These are phyloP conservation scores for Phytopythium montanum DNA, from an alignment of 352 stramenopile genomes.

Conservation along the genomic window DNA sequence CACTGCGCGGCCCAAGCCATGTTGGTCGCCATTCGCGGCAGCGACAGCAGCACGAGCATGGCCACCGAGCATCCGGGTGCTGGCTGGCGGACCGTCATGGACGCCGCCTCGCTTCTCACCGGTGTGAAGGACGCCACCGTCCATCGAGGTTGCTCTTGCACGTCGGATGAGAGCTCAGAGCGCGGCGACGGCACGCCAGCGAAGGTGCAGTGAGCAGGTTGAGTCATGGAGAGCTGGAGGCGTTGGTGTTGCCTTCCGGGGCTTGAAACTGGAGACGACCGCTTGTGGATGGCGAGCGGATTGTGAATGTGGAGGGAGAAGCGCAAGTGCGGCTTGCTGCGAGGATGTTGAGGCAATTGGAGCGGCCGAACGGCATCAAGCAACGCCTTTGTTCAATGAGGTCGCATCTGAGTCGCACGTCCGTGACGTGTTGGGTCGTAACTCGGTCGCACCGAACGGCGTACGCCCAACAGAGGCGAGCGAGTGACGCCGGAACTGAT, in stretches of 20 bases:
- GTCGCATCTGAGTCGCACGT: background rate
- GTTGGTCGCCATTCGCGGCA: slow-evolving; percentile 71
- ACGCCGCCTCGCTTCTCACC: background rate
- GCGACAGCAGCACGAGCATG: slow-evolving; percentile 65
- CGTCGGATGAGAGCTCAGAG: slow-evolving; percentile 1
- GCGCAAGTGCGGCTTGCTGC: background rate
- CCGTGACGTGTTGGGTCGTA: background rate
- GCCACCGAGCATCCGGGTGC: slow-evolving; percentile 44
- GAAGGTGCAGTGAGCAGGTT: background rate
- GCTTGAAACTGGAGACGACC: background rate
- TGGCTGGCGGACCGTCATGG: background rate
- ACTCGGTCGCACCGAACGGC: background rate
- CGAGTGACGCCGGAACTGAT: background rate
- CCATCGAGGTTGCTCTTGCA: slow-evolving; percentile 5
- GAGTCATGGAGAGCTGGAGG: background rate
- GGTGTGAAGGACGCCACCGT: background rate
- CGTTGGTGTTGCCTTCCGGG: background rate
- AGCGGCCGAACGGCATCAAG: background rate
- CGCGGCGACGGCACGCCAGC: background rate
- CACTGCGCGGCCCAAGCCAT: slow-evolving; percentile 80
- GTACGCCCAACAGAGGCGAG: background rate
- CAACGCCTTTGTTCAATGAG: background rate
- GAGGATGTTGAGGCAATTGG: background rate
- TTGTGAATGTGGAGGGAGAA: background rate
- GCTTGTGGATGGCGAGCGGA: background rate